Conservation (phyloP, 176 grass and related monocot species). For the Urochloa ruziziensis region DNA sequence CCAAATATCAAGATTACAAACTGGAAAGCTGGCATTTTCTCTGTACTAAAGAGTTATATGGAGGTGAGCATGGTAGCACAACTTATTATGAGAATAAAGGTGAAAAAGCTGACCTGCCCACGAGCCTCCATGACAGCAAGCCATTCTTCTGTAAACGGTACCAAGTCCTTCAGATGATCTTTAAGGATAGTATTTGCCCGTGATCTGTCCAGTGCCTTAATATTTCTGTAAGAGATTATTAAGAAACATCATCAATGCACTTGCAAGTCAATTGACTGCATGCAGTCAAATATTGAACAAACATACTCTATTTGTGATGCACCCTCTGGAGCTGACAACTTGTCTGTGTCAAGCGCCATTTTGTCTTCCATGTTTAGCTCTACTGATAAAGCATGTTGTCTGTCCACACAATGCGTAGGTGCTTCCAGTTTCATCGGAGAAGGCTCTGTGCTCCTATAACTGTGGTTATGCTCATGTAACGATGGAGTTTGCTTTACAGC, state of each 20-base stretch:
- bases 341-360: conserved; percentile 41
- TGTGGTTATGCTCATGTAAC: conserved; percentile 3
- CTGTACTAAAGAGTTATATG: background rate
- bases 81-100: conserved; percentile 7
- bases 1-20: background rate
- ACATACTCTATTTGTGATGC: conserved; percentile 33
- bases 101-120: conserved; percentile 59
- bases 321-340: conserved; percentile 11
- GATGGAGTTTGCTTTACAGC: background rate
- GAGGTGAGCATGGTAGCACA: background rate
- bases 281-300: conserved; percentile 2
- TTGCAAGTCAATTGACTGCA: background rate
- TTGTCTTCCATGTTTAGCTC: conserved; percentile 30
- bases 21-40: background rate
- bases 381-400: background rate
- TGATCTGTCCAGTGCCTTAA: conserved; percentile 13
- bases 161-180: conserved; percentile 49
- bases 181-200: conserved; percentile 28
- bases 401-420: background rate
- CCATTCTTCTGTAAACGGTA: conserved; percentile 92
- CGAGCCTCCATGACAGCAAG: conserved; percentile 66
- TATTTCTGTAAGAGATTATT: conserved; percentile 44
- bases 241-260: conserved; percentile 22
- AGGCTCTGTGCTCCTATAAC: conserved; percentile 22
- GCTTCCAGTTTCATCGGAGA: background rate